Percentiles rank a stretch among this genome's conserved stretches.
Evolutionary conservation across 768 basidiomycete genomes (phyloP).

Genomic region (Kwoniella newhampshirensis): DNA sequence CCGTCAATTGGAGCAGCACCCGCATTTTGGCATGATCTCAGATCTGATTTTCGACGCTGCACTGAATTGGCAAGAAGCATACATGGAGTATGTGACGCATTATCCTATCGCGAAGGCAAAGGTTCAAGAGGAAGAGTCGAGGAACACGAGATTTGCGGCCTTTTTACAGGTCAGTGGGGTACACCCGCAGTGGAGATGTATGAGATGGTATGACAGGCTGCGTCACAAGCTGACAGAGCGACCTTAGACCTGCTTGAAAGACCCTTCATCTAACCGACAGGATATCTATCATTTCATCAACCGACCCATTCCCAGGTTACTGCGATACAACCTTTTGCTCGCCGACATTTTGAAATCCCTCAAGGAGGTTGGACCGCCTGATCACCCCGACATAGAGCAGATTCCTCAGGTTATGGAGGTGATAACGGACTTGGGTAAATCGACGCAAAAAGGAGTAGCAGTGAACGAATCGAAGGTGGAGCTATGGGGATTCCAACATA

Average conservation of each 20-base stretch:
- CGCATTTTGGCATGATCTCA: conserved; percentile 48
- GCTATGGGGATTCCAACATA: conserved; percentile 63
- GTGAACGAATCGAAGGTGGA: conserved; percentile 86
- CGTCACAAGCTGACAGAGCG: background rate
- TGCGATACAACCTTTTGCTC: conserved; percentile 83
- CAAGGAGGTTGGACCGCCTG: conserved; percentile 55
- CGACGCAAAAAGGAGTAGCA: conserved; percentile 79
- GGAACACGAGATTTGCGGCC: conserved; percentile 41
- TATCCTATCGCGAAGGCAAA: conserved; percentile 54
- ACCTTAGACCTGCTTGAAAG: conserved; percentile 57
- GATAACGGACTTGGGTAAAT: conserved; percentile 80
- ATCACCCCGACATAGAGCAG: conserved; percentile 75
- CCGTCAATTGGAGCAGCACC: conserved; percentile 54
- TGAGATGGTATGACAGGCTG: no score
- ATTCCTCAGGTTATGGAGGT: conserved; percentile 85
- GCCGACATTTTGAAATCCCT: conserved; percentile 77
- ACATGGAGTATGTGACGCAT: conserved; percentile 53
- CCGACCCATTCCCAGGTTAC: conserved; percentile 81
- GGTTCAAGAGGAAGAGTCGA: conserved; percentile 47
- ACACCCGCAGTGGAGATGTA: background rate
- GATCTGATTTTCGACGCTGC: conserved; percentile 54
- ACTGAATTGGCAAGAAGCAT: conserved; percentile 53
- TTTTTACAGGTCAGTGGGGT: conserved; percentile 43
- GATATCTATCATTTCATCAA: conserved; percentile 94
- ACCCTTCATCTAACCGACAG: conserved; percentile 73